A percentile compares a stretch with the other conserved stretches of the same genome.
These are phyloP conservation scores for Aspergillus luchuensis DNA, from an alignment of 2,329 filamentous ascomycete genomes.

Conservation along the genomic window DNA sequence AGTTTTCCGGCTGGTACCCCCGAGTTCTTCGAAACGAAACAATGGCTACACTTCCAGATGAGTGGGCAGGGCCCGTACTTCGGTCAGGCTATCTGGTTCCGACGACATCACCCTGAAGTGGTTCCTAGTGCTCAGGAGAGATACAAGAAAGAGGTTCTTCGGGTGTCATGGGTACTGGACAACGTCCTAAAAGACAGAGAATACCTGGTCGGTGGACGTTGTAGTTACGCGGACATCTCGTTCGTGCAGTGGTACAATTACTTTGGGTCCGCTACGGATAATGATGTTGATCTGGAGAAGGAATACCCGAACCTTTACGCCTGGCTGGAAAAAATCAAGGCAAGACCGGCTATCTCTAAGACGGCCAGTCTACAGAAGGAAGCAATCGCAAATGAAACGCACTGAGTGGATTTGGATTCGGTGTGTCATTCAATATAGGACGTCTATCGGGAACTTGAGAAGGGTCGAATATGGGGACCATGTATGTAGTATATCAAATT, in stretches of 20 bases:
- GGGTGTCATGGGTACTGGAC: conserved; percentile 51
- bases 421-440: not conserved
- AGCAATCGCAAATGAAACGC: conserved; percentile 3
- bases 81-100: conserved; percentile 51
- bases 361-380: conserved; percentile 21
- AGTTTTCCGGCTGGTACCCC: conserved; percentile 36
- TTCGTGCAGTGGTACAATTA: conserved; percentile 43
- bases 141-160: conserved; percentile 48
- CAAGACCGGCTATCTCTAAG: conserved; percentile 30
- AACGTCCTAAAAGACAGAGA: conserved; percentile 36
- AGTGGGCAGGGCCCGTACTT: conserved; percentile 54
- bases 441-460: no score
- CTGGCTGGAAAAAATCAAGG: conserved; percentile 34
- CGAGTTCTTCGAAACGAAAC: conserved; percentile 44
- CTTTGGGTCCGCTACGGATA: conserved; percentile 10
- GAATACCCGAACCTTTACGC: conserved; percentile 32
- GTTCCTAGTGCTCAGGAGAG: conserved; percentile 47
- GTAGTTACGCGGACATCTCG: conserved; percentile 46
- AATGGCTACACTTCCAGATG: conserved; percentile 51
- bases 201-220: conserved; percentile 49
- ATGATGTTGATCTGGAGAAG: conserved; percentile 30
- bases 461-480: no score
- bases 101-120: conserved; percentile 45
- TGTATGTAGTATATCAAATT: no score
- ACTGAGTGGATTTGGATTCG: not conserved